These are phyloP conservation scores for Tricholoma hemisulphureum DNA, from an alignment of 768 basidiomycete species.

Conservation along the genomic window DNA sequence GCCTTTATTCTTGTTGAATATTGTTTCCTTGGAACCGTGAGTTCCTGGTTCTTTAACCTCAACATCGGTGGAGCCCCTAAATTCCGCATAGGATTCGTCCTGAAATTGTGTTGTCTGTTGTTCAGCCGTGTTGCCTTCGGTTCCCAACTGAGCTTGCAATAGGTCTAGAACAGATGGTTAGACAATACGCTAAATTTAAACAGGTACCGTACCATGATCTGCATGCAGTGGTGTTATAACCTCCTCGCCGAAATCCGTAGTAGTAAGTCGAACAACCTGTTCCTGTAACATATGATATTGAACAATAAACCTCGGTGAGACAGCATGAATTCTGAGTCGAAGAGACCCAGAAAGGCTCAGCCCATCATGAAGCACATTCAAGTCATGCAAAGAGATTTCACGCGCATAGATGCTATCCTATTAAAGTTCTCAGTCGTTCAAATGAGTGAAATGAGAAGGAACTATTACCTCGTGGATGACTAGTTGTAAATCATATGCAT, in stretches of 20 bases:
- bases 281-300: slow-evolving; percentile 66
- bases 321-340: slow-evolving; percentile 50
- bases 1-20: not conserved
- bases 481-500: slow-evolving; percentile 69
- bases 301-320: slow-evolving; percentile 59
- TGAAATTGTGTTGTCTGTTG: not conserved
- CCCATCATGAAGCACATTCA: slow-evolving; percentile 68
- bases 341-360: slow-evolving; percentile 61
- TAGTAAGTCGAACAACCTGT: slow-evolving; percentile 39
- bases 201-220: not conserved
- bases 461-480: slow-evolving; percentile 59
- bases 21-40: not conserved
- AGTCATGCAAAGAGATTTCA: slow-evolving; percentile 69
- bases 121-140: not conserved
- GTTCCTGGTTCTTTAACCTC: not conserved
- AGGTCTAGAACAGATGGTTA: not conserved
- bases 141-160: not conserved
- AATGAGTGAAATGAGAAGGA: not conserved
- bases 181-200: not conserved
- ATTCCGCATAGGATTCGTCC: not conserved
- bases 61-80: not conserved
- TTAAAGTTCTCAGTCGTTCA: slow-evolving; percentile 1
- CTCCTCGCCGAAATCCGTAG: slow-evolving; percentile 5
- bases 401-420: slow-evolving; percentile 71
- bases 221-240: not conserved